Evolutionary conservation across 352 stramenopile species (phyloP).

Genomic region (Globisporangium paddicum): DNA sequence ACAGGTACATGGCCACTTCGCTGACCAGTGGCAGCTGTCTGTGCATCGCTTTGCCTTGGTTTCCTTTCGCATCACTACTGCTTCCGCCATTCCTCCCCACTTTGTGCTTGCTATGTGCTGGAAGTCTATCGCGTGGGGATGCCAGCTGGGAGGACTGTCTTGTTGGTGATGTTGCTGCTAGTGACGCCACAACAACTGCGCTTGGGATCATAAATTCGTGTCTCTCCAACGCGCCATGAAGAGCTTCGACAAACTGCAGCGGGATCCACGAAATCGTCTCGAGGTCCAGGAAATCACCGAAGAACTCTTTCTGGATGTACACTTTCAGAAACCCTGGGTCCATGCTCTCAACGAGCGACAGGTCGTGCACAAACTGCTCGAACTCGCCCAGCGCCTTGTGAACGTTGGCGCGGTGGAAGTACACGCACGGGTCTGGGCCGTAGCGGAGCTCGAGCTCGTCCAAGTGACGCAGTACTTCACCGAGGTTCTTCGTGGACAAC

Average conservation of each 20-base stretch:
- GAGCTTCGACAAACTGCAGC: slow-evolving; percentile 27
- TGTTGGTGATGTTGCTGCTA: not conserved
- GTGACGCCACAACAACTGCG: not conserved
- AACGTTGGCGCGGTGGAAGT: slow-evolving; percentile 53
- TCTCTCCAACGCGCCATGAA: slow-evolving; percentile 30
- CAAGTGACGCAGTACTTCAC: slow-evolving; percentile 41
- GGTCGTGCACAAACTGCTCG: slow-evolving; percentile 35
- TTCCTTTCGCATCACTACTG: not conserved
- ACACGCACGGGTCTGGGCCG: slow-evolving; percentile 45
- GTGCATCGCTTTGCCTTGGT: not conserved
- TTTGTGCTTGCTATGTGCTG: not conserved
- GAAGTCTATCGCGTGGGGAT: not conserved
- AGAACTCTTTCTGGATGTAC: slow-evolving; percentile 30
- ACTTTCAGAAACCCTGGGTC: slow-evolving; percentile 34
- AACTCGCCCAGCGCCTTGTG: slow-evolving; percentile 44
- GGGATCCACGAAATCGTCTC: slow-evolving; percentile 64
- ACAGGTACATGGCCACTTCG: slow-evolving; percentile 32
- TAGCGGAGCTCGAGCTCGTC: slow-evolving; percentile 55
- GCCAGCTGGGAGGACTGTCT: not conserved
- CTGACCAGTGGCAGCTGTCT: slow-evolving; percentile 17
- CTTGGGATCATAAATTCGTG: slow-evolving; percentile 34
- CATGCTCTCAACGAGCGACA: slow-evolving; percentile 45
- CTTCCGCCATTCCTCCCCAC: not conserved
- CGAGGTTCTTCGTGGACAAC: slow-evolving; percentile 36
- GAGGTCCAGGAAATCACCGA: slow-evolving; percentile 50